A percentile compares a stretch with the other conserved stretches of the same genome.
Conservation (phyloP, 1,139 yeast genomes). For the Arxiozyma bovina region DNA sequence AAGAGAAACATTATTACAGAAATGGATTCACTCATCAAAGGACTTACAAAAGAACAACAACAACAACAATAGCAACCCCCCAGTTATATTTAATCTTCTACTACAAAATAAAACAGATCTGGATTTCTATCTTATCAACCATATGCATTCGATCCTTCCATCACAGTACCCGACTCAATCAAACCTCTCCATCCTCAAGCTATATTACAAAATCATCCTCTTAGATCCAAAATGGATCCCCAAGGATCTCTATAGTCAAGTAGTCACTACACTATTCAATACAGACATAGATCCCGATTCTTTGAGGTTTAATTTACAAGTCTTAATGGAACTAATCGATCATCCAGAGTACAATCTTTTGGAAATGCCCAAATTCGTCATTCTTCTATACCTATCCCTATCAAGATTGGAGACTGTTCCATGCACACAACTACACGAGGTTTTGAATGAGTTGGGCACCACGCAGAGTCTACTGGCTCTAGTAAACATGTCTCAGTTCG, state of each 20-base stretch:
- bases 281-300: background rate
- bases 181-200: background rate
- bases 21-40: constrained; percentile 22
- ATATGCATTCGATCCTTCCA: background rate
- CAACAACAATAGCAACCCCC: background rate
- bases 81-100: too few relatives aligned
- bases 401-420: constrained; percentile 10
- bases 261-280: background rate
- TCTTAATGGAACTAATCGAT: constrained; percentile 34
- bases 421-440: constrained; percentile 15
- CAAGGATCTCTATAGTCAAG: background rate
- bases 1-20: constrained; percentile 8
- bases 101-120: background rate
- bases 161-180: background rate
- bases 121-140: background rate
- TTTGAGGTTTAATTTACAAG: constrained; percentile 14
- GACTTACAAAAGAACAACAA: too few relatives aligned
- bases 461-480: constrained; percentile 27
- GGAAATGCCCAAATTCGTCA: constrained; percentile 23
- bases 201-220: background rate
- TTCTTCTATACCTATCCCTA: constrained; percentile 15
- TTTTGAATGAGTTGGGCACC: constrained; percentile 18
- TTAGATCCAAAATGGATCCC: background rate
- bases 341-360: constrained; percentile 31
- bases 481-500: constrained; percentile 25